Evolutionary conservation across 441 rosid species (phyloP).

Genomic region (Mallotus repandus): DNA sequence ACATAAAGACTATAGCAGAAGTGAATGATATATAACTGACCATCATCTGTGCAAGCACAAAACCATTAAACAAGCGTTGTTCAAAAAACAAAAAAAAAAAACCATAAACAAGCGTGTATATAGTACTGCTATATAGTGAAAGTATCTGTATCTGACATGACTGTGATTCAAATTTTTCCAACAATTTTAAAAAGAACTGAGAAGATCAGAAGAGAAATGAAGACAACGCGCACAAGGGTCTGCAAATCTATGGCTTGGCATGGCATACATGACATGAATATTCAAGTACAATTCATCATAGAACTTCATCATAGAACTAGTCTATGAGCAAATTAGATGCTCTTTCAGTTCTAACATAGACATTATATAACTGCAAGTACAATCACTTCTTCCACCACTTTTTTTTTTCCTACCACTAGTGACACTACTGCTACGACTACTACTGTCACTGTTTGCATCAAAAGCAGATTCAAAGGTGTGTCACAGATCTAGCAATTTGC

Average conservation of each 20-base stretch:
- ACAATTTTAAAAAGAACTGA: not conserved
- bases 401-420: constrained; percentile 2
- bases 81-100: no score
- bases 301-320: not conserved
- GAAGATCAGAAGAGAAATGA: not conserved
- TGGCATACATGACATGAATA: constrained; percentile 31
- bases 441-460: constrained; percentile 38
- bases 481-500: constrained; percentile 30
- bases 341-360: constrained; percentile 25
- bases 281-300: constrained; percentile 20
- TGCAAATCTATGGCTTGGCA: constrained; percentile 30
- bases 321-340: constrained; percentile 28
- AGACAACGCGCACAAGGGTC: not conserved
- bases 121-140: not conserved
- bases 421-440: constrained; percentile 17
- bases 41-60: constrained; percentile 22
- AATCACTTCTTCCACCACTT: constrained; percentile 30
- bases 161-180: no score
- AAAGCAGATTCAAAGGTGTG: constrained; percentile 33
- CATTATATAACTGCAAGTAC: constrained; percentile 28
- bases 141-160: not conserved
- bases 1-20: constrained; percentile 19
- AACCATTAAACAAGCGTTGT: constrained; percentile 17
- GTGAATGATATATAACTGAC: constrained; percentile 21
- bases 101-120: constrained; percentile 1